Evolutionary conservation across 495 filamentous ascomycete species (phyloP).

Genomic region (Durotheca rogersii): DNA sequence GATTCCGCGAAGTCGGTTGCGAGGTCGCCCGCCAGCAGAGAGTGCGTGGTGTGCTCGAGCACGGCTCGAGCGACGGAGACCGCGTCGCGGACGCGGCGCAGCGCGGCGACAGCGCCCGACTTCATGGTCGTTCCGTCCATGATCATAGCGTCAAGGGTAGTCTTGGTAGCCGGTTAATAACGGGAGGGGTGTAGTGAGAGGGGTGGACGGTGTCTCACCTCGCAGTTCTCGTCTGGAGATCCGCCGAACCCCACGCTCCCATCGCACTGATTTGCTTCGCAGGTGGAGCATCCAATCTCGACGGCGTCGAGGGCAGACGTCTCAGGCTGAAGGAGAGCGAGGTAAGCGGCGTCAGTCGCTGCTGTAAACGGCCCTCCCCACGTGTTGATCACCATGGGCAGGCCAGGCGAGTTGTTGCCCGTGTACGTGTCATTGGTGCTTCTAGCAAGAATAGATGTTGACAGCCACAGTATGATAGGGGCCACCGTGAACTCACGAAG

Average conservation of each 20-base stretch:
- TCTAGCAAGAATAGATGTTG: constrained; percentile 3
- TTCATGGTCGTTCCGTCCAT: constrained; percentile 49
- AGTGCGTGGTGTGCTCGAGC: constrained; percentile 47
- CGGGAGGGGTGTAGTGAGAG: neutral
- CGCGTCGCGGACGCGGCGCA: constrained; percentile 46
- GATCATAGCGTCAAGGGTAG: constrained; percentile 51
- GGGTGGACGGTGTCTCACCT: constrained; percentile 25
- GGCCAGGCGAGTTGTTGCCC: constrained; percentile 33
- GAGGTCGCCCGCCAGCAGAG: constrained; percentile 47
- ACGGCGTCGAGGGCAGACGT: constrained; percentile 47
- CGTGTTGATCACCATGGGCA: constrained; percentile 49
- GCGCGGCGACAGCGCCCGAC: constrained; percentile 46
- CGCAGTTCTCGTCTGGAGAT: constrained; percentile 50
- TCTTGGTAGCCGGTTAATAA: constrained; percentile 19
- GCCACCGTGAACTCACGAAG: neutral
- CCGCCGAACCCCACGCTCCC: constrained; percentile 50
- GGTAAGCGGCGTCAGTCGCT: constrained; percentile 51
- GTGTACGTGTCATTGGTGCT: constrained; percentile 3
- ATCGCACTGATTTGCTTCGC: constrained; percentile 49
- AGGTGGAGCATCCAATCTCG: constrained; percentile 45
- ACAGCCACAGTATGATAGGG: constrained; percentile 13
- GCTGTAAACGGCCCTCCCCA: constrained; percentile 50
- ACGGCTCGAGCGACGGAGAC: constrained; percentile 49
- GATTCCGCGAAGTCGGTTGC: constrained; percentile 48
- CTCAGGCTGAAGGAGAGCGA: constrained; percentile 27